Evolutionary conservation across 305 asterid species (phyloP), one percentile per base, ranked within the genome.

Genomic region (Fraxinus velutina): DNA sequence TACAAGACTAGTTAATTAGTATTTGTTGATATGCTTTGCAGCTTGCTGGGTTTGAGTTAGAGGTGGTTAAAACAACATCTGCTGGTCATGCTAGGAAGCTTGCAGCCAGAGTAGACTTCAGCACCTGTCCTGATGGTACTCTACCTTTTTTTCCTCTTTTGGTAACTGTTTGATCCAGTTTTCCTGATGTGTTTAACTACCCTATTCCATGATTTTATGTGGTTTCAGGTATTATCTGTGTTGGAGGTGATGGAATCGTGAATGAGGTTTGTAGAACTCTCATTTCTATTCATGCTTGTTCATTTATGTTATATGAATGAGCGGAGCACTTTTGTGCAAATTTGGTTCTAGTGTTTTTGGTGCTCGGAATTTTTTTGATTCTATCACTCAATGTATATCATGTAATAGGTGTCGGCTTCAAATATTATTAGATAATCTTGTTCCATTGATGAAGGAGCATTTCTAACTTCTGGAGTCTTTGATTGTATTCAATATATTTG

Each of bases 71-170:
- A 83, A 94, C 98, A 85, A 90, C 93, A 86, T 91, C 92, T 84
- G 97, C 97, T 77, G 98, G 98, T 82, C 98, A 94, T 92, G 98
- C 98, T 55, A 93, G 92, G 89, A 93, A 91, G 70, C 97, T 93
- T 60, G 97, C 97, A 13, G 91, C 94, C 21, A 86, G 89, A 88
- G 97, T 90, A 52, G 97, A 93, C 83, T 94, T 94, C 88, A 90
- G 93, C 83, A 84, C 93, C 80, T 93, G 97, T 83, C 97, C 97
- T 84, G 94, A 91, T 85, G 98, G 97, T 94, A 92, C 73, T 80
- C 77, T 55, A 64, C 47, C 19, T 50, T 74, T 82, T 70, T 74
- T 36, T 62, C 79, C 24, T 73, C 33, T 24, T 24, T 57, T 13
- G 29, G 30, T 55, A 64, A 52, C 66, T 52, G 64, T 74, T 82